phyloP scores from a whole-genome alignment of 163 green algal species.

The Picocystis sp. region DNA sequence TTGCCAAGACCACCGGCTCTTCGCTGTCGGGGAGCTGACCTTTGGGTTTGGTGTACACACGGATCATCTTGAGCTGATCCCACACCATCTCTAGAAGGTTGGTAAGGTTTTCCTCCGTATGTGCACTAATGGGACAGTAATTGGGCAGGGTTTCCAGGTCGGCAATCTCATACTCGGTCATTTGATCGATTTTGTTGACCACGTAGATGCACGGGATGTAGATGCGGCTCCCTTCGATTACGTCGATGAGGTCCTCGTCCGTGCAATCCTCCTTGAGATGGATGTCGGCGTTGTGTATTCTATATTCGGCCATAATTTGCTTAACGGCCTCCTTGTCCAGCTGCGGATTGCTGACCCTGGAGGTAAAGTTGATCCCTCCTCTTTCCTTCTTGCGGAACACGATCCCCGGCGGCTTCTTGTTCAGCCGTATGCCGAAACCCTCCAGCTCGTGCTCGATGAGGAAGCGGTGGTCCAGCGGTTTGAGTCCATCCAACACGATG shows the following conservation, averaged over 20 bases:
- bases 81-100: conserved; percentile 91
- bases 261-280: conserved; percentile 76
- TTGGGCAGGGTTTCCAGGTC: conserved; percentile 75
- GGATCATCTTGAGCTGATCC: conserved; percentile 68
- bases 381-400: conserved; percentile 70
- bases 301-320: conserved; percentile 62
- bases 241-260: conserved; percentile 44
- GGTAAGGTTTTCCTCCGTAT: conserved; percentile 97
- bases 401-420: conserved; percentile 89
- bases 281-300: conserved; percentile 87
- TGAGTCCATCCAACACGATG: conserved; percentile 94
- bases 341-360: conserved; percentile 37
- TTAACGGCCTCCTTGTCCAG: conserved; percentile 82
- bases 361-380: conserved; percentile 56
- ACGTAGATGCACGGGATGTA: conserved; percentile 92
- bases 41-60: conserved; percentile 91
- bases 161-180: conserved; percentile 94
- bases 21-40: conserved; percentile 89
- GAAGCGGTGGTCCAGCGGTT: conserved; percentile 93
- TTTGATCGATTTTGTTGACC: conserved; percentile 96
- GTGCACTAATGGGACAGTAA: conserved; percentile 83
- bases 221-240: conserved; percentile 82
- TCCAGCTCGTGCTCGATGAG: conserved; percentile 90
- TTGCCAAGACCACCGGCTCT: conserved; percentile 74
- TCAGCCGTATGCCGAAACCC: conserved; percentile 90